phyloP scores from a whole-genome alignment of 176 grass and related monocot genomes.

The Bolboschoenus planiculmis region DNA sequence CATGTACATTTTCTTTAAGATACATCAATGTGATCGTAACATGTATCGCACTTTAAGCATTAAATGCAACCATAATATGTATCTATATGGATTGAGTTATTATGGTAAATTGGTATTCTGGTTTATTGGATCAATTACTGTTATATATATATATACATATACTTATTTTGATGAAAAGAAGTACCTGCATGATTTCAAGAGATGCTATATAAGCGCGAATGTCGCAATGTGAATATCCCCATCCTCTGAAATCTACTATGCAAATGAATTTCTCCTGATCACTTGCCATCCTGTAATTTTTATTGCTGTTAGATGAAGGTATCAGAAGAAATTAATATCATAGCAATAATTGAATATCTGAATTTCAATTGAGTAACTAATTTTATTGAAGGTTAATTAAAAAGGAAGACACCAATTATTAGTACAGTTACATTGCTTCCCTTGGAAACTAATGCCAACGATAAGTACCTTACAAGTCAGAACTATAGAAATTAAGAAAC shows the following conservation, averaged over 20 bases:
- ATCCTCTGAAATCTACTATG: constrained; percentile 65
- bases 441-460: background rate
- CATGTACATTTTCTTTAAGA: background rate
- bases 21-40: background rate
- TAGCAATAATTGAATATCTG: background rate
- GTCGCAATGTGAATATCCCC: constrained; percentile 64
- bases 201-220: constrained; percentile 44
- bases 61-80: too few species aligned
- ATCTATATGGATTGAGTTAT: background rate
- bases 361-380: background rate
- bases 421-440: background rate
- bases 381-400: background rate
- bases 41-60: too few species aligned
- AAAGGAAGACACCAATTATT: background rate
- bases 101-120: background rate
- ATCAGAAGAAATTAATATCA: background rate
- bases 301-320: background rate
- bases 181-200: constrained; percentile 69
- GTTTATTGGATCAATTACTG: background rate
- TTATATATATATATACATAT: background rate
- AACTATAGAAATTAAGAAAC: background rate
- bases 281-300: constrained; percentile 37
- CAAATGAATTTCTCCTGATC: constrained; percentile 65
- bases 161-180: background rate
- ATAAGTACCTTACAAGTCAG: background rate